Evolutionary conservation across 1,284 basidiomycete genomes (phyloP).

Genomic region (Austroboletus novae-zelandiae): DNA sequence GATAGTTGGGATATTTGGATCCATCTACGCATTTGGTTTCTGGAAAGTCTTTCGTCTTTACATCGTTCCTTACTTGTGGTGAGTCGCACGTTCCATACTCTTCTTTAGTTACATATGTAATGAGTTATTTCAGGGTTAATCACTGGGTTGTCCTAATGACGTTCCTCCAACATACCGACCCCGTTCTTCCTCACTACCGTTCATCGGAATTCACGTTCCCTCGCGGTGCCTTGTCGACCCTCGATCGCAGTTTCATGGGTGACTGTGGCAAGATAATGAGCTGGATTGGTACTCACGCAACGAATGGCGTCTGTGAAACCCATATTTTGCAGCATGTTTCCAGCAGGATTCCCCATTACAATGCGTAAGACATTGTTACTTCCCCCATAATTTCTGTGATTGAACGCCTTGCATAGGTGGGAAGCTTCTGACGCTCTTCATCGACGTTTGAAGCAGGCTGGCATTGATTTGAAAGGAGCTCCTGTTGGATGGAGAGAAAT

Average conservation of each 20-base stretch:
- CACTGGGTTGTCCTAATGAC: slow-evolving; percentile 93
- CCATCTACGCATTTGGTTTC: slow-evolving; percentile 70
- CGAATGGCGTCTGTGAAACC: slow-evolving; percentile 90
- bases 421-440: slow-evolving; percentile 91
- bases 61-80: slow-evolving; percentile 89
- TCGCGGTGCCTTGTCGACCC: slow-evolving; percentile 91
- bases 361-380: slow-evolving; percentile 48
- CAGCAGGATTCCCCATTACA: slow-evolving; percentile 93
- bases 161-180: slow-evolving; percentile 98
- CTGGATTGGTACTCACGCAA: slow-evolving; percentile 78
- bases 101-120: slow-evolving; percentile 2
- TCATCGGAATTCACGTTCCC: slow-evolving; percentile 90
- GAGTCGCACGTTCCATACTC: slow-evolving; percentile 13
- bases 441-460: slow-evolving; percentile 66
- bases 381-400: not conserved
- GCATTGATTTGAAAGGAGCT: slow-evolving; percentile 58
- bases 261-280: slow-evolving; percentile 71
- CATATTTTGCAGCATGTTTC: slow-evolving; percentile 90
- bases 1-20: slow-evolving; percentile 58
- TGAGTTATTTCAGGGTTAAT: slow-evolving; percentile 51
- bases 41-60: slow-evolving; percentile 80
- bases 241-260: slow-evolving; percentile 88
- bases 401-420: slow-evolving; percentile 52
- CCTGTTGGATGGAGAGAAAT: slow-evolving; percentile 81
- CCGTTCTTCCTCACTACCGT: slow-evolving; percentile 92